Conservation (phyloP, 75 land plant genomes). For the Pseudotsuga menziesii region DNA sequence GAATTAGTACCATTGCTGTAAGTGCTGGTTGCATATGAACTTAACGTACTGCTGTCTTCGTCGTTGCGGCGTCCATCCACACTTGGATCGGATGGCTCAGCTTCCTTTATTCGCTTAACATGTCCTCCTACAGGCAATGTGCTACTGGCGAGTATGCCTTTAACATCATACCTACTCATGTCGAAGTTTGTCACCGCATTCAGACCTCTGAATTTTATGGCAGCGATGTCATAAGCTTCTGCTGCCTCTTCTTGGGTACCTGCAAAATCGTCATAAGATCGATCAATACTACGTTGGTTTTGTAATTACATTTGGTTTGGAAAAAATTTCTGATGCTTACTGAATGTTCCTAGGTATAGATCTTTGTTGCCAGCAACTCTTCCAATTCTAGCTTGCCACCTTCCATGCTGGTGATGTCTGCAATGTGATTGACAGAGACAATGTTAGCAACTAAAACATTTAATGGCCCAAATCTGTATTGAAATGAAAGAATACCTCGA, state of each 20-base stretch:
- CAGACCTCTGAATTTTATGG: constrained; percentile 77
- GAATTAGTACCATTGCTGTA: constrained; percentile 10
- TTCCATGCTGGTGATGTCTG: constrained; percentile 90
- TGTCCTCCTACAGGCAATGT: constrained; percentile 53
- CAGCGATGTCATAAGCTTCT: constrained; percentile 87
- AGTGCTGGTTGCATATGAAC: constrained; percentile 14
- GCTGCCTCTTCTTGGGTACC: constrained; percentile 93
- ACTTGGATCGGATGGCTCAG: constrained; percentile 41
- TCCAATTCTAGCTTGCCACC: constrained; percentile 93
- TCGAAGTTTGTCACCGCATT: constrained; percentile 88
- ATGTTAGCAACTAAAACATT: background rate
- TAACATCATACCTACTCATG: constrained; percentile 76
- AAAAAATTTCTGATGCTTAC: constrained; percentile 27
- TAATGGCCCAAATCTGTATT: background rate
- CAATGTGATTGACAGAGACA: background rate
- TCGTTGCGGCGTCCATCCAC: constrained; percentile 27
- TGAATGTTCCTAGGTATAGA: constrained; percentile 80
- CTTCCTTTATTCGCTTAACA: constrained; percentile 61
- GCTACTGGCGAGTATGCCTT: constrained; percentile 63
- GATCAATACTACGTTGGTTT: background rate
- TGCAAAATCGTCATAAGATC: constrained; percentile 1
- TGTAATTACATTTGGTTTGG: background rate
- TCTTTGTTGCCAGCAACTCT: constrained; percentile 88
- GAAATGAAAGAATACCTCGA: background rate
- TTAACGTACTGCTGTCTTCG: constrained; percentile 16